Base-by-base conservation (phyloP, 192 early-diverging fungal species). In the Dissophora ornata region DNA sequence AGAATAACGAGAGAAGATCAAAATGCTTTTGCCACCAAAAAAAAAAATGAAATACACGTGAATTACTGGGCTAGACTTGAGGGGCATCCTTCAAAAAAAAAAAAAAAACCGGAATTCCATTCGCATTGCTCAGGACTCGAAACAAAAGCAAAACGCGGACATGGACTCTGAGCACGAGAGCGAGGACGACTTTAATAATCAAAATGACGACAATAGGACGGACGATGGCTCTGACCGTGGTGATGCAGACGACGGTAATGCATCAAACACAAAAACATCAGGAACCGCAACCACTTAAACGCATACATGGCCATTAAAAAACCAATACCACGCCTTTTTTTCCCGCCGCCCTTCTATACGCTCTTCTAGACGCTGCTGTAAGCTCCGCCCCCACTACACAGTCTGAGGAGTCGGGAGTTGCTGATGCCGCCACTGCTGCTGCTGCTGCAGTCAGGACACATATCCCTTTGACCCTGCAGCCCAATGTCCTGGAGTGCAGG, bases 81-180 rank as follows among this genome's bases (percentile, higher is more conserved):
- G n/a, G n/a, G n/a, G n/a, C n/a, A n/a, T n/a, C n/a, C n/a, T n/a
- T n/a, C n/a, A n/a, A n/a, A n/a, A n/a, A n/a, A n/a, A n/a, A n/a
- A n/a, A n/a, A n/a, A n/a, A n/a, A n/a, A n/a, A n/a, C n/a, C n/a
- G n/a, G n/a, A n/a, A n/a, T n/a, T n/a, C n/a, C n/a, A n/a, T n/a
- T n/a, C n/a, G n/a, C n/a, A n/a, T n/a, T n/a, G n/a, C n/a, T n/a
- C n/a, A n/a, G n/a, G n/a, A n/a, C n/a, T n/a, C n/a, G n/a, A n/a
- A n/a, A n/a, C n/a, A n/a, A 9, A 34, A 0, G 32, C n/a, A 40
- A n/a, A n/a, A 60, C 36, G 36, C 36, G 36, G 44, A 16, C 66
- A 69, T 77, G 73, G 73, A 77, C 58, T 77, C 73, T 15, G 77
- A 79, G 30, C 67, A 70, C 47, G 77, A 79, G 44, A 80, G 79